Percentiles rank a stretch among this genome's conserved stretches.
phyloP scores from a whole-genome alignment of 2,329 filamentous ascomycete genomes.

The Stachybotrys chlorohalonatus region DNA sequence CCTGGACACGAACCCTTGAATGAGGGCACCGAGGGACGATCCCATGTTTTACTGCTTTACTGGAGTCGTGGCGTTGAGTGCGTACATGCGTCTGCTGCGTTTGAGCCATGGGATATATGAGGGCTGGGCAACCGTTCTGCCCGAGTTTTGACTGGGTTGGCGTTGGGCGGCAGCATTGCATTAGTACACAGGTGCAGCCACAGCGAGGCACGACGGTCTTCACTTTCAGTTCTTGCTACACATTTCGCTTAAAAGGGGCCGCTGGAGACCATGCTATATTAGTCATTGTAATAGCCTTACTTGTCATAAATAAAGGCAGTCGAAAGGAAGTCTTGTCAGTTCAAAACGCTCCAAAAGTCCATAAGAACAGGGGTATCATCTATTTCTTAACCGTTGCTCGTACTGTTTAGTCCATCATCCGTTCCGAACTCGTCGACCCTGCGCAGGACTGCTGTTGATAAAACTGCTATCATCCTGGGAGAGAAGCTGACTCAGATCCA shows the following conservation, averaged over 20 bases:
- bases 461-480: constrained; percentile 50
- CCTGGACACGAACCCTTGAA: background rate
- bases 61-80: background rate
- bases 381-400: background rate
- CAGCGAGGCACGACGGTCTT: background rate
- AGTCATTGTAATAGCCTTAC: background rate
- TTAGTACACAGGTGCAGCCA: background rate
- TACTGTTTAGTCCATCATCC: constrained; percentile 8
- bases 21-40: background rate
- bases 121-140: too few species aligned
- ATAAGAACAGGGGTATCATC: background rate
- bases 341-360: background rate
- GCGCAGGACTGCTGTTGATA: constrained; percentile 43
- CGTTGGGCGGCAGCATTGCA: background rate
- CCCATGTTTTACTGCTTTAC: background rate
- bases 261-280: too few species aligned
- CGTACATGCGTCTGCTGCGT: background rate
- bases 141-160: background rate
- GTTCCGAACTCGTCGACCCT: constrained; percentile 26
- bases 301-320: background rate
- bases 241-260: too few species aligned
- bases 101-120: background rate
- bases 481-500: constrained; percentile 48
- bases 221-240: too few species aligned
- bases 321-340: too few species aligned